Evolutionary conservation across 768 basidiomycete species (phyloP), one percentile per base, ranked within the genome.

Genomic region (Leccinum rimulosum): DNA sequence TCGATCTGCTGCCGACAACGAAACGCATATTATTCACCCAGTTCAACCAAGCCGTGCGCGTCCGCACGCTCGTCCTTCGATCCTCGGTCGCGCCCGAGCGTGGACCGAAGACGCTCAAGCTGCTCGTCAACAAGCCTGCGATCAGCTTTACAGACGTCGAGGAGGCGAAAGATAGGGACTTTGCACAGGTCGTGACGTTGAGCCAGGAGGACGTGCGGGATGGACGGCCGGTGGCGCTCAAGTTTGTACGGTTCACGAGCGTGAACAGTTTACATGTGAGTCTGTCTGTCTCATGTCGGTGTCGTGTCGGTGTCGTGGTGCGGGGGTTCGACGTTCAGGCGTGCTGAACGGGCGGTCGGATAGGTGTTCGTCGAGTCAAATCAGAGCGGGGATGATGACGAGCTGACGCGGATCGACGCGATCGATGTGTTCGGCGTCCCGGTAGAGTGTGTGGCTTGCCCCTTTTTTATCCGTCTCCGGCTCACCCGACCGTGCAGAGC

Each of bases 341-440:
- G 35, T 40, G 50, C 38, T 61, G 64, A 68, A 68, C n/a, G 0
- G n/a, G 45, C 5, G 19, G 27, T 15, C 0, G 33, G 4, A 2
- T 59, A 90, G 87, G 80, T 91, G 40, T 91, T 91, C 65, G 82
- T 91, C 43, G 78, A 74, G 36, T 83, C 83, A 6, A 89, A 89
- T 62, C 85, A 89, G 58, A 86, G 81, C 0, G 82, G 66, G 36
- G 81, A 79, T 38, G 87, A 90, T 6, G 77, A 81, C 14, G 49
- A 55, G 8, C 59, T 52, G 66, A 88, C 89, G 4, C 77, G 85
- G 19, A 84, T 91, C 60, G 85, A 91, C 66, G 79, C 73, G 28
- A 73, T 91, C 50, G 89, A 91, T 66, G 68, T 90, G 12, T 75
- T 86, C 22, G 89, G 90, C 11, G 65, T 79, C 15, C 76, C 83